Percentiles rank a stretch among this genome's conserved stretches.
phyloP scores from a whole-genome alignment of 345 rosid genomes.

The Lumnitzera racemosa region DNA sequence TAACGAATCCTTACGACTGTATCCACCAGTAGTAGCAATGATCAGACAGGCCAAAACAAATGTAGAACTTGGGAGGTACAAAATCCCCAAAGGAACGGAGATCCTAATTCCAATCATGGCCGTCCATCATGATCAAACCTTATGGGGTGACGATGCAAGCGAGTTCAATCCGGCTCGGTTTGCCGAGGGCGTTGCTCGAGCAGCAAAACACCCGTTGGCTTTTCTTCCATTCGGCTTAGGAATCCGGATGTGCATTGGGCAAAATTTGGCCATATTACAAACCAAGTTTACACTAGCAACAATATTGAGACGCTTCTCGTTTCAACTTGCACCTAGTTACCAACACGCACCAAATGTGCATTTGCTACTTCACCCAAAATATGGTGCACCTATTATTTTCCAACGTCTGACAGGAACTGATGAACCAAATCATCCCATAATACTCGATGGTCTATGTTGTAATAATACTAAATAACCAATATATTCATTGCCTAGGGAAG shows the following conservation, averaged over 20 bases:
- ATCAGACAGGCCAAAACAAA: slow-evolving; percentile 54
- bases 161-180: slow-evolving; percentile 80
- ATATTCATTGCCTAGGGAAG: no score
- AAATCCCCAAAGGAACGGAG: slow-evolving; percentile 65
- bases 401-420: slow-evolving; percentile 13
- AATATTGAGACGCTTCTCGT: slow-evolving; percentile 60
- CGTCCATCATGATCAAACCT: slow-evolving; percentile 65
- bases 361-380: slow-evolving; percentile 68
- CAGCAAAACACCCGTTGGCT: slow-evolving; percentile 66
- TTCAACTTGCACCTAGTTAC: slow-evolving; percentile 60
- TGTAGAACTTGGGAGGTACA: slow-evolving; percentile 61
- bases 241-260: slow-evolving; percentile 66
- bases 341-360: slow-evolving; percentile 70
- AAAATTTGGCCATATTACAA: slow-evolving; percentile 70
- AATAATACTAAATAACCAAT: no score
- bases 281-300: slow-evolving; percentile 53
- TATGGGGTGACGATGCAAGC: slow-evolving; percentile 71
- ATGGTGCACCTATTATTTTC: slow-evolving; percentile 71
- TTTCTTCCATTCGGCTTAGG: slow-evolving; percentile 80
- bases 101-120: slow-evolving; percentile 60
- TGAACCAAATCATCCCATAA: no score
- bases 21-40: slow-evolving; percentile 68
- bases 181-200: slow-evolving; percentile 57
- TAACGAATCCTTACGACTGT: slow-evolving; percentile 59
- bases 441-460: no score